Percentiles rank a stretch among this genome's conserved stretches.
phyloP scores from a whole-genome alignment of 179 eudicot genomes.

The Amaranthus tricolor region DNA sequence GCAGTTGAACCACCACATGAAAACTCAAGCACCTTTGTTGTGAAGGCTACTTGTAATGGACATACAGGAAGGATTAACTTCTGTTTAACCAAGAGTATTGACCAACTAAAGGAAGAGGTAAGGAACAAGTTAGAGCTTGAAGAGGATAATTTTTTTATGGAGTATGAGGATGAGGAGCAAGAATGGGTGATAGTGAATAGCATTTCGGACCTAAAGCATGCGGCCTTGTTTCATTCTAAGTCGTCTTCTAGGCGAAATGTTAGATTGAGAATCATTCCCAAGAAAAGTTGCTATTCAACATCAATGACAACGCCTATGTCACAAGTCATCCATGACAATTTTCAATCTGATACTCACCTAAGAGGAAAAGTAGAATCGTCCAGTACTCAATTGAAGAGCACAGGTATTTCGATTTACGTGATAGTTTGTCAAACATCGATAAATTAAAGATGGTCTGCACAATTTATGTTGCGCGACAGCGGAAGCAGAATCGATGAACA shows the following conservation, averaged over 20 bases:
- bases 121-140: not conserved
- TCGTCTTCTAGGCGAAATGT: not conserved
- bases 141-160: not conserved
- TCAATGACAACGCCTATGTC: too few relatives aligned
- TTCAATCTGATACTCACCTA: too few relatives aligned
- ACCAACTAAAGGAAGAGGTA: not conserved
- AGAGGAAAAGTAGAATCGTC: too few relatives aligned
- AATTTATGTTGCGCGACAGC: too few relatives aligned
- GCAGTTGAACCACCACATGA: too few relatives aligned
- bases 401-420: too few relatives aligned
- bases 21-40: not conserved
- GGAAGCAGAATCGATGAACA: too few relatives aligned
- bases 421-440: too few relatives aligned
- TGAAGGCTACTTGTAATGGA: not conserved
- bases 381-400: too few relatives aligned
- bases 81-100: not conserved
- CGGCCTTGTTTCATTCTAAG: not conserved
- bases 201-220: not conserved
- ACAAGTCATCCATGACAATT: too few relatives aligned
- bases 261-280: not conserved
- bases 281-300: too few relatives aligned
- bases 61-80: not conserved
- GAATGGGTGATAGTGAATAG: not conserved
- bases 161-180: not conserved
- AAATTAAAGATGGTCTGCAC: too few relatives aligned